These are phyloP conservation scores for Pulveroboletus sp. DNA, from an alignment of 768 basidiomycete species.

Conservation along the genomic window DNA sequence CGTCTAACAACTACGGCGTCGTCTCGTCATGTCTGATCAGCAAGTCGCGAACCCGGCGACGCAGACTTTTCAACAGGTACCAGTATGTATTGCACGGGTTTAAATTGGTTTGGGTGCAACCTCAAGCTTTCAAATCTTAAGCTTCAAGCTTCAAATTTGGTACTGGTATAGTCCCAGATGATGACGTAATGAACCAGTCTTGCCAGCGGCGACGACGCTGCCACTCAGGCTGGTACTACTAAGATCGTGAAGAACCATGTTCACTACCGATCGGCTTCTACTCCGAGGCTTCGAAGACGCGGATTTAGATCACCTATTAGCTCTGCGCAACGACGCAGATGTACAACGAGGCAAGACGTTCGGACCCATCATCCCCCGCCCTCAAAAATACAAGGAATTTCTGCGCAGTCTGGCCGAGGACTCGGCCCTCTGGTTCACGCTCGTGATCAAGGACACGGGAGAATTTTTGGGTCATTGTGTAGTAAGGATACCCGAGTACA, in stretches of 20 bases:
- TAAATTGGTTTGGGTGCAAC: too few relatives aligned
- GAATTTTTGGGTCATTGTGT: constrained; percentile 24
- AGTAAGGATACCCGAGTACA: constrained; percentile 12
- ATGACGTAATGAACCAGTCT: too few relatives aligned
- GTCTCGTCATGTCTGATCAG: too few relatives aligned
- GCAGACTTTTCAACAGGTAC: too few relatives aligned
- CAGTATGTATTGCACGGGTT: too few relatives aligned
- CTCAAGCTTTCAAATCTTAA: too few relatives aligned
- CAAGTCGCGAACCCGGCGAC: too few relatives aligned
- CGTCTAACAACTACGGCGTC: too few relatives aligned
- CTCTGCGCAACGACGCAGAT: constrained; percentile 22
- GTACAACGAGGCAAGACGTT: constrained; percentile 19
- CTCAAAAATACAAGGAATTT: constrained; percentile 13
- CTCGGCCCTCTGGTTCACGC: constrained; percentile 18
- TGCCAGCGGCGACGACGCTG: too few relatives aligned
- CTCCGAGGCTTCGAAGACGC: constrained; percentile 23
- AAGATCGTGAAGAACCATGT: constrained; percentile 25
- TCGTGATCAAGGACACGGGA: constrained; percentile 11
- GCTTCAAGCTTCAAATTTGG: too few relatives aligned
- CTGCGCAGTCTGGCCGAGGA: constrained; percentile 5
- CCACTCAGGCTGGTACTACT: too few relatives aligned
- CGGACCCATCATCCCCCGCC: constrained; percentile 20
- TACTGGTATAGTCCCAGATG: too few relatives aligned
- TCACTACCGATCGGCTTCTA: constrained; percentile 24
- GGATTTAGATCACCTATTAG: constrained; percentile 19